A percentile compares a stretch with the other conserved stretches of the same genome.
phyloP scores from a whole-genome alignment of 2,329 filamentous ascomycete species.

The Teratosphaeria epicoccoides region DNA sequence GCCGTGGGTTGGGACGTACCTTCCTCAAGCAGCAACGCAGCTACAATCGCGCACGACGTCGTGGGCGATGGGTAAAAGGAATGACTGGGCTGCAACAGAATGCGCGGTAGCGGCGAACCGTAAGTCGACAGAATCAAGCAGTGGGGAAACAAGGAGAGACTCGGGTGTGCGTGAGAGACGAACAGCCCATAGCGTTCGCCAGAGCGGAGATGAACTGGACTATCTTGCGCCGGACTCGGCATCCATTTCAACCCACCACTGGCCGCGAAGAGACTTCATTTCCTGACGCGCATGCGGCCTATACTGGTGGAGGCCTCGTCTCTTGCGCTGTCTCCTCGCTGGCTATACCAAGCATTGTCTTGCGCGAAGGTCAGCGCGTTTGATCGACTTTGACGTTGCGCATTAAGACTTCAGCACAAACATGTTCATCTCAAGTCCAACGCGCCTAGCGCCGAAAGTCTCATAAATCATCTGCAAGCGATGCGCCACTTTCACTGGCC shows the following conservation, averaged over 20 bases:
- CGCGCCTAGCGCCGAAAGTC: not conserved
- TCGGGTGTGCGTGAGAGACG: conserved; percentile 1
- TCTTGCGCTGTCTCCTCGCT: not conserved
- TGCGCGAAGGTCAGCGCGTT: not conserved
- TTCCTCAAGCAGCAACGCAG: conserved; percentile 1
- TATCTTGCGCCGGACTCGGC: not conserved
- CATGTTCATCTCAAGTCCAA: not conserved
- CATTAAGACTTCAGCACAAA: not conserved
- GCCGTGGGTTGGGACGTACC: conserved; percentile 1
- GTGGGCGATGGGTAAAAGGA: conserved; percentile 1
- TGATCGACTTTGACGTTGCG: not conserved
- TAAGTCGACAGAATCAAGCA: not conserved
- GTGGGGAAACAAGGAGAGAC: conserved; percentile 4
- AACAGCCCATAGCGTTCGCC: not conserved
- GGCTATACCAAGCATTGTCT: not conserved
- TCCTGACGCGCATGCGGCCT: not conserved
- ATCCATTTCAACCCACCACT: not conserved
- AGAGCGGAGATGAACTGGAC: not conserved
- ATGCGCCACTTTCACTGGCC: not conserved
- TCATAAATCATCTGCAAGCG: not conserved
- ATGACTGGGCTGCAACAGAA: conserved; percentile 2
- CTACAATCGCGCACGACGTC: not conserved
- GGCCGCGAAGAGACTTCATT: not conserved
- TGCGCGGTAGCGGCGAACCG: not conserved
- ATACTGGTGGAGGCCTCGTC: not conserved